Base-by-base conservation (phyloP, 352 stramenopile species). In the Albugo laibachii region DNA sequence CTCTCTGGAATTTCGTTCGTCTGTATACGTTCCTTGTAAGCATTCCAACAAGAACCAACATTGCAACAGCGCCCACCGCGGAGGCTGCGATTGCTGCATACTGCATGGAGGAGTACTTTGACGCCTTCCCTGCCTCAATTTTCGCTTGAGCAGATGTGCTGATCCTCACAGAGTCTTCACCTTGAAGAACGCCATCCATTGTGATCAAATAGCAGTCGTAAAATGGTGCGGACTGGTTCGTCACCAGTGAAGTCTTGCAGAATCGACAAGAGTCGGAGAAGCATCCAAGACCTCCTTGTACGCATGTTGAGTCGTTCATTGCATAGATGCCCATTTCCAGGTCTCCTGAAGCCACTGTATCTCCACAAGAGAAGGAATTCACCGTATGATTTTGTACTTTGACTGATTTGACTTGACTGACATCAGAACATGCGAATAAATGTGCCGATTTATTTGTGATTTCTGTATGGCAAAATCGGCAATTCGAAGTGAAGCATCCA, bases 391-490 rank as follows among this genome's bases (percentile, higher is more conserved):
- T 24, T 24, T 3, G 16, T 24, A 24, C 38, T 24, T 19, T 43
- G 16, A 24, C 8, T 24, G 20, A 8, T 8, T 24, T 24, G 3
- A 24, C 38, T 43, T 43, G 16, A 10, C 8, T 47, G 18, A 45
- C 39, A 16, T 36, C 47, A 18, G 44, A 36, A 35, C 60, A 68
- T 20, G 60, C 49, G 2, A 55, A 36, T 46, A 64, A 64, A 56
- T 61, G 51, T 5, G 44, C 35, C 16, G 61, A 65, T 39, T 69
- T 58, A 18, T 54, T 44, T 0, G 60, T 70, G 18, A 65, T 50
- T 6, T 56, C 47, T 6, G 54, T 46, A 41, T 67, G 63, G 42
- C 65, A 76, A 42, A 66, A 69, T 4, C 61, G 60, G 41, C 63
- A 72, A 0, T 59, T 48, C 20, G 31, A 48, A 18, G 57, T 62